These are phyloP conservation scores for Ilex aquifolium DNA, from an alignment of 257 asterid species.

Conservation along the genomic window DNA sequence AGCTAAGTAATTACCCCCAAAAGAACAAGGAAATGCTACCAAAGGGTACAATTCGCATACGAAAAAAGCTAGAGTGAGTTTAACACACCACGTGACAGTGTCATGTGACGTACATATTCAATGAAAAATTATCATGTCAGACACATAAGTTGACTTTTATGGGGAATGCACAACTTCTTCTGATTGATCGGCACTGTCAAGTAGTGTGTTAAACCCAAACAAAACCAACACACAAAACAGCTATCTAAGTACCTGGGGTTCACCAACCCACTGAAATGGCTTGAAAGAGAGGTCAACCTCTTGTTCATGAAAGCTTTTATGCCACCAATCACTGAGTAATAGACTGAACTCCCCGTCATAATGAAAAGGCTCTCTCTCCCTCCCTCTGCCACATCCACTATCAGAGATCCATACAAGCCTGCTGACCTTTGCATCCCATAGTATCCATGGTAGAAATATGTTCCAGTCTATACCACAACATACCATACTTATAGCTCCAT, in stretches of 20 bases:
- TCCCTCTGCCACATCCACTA: constrained; percentile 60
- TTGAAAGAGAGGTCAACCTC: constrained; percentile 62
- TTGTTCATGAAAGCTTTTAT: constrained; percentile 45
- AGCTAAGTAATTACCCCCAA: too few relatives aligned
- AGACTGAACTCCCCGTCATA: constrained; percentile 67
- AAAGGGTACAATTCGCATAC: too few relatives aligned
- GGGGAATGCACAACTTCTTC: too few relatives aligned
- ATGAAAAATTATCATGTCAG: too few relatives aligned
- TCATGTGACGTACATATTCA: too few relatives aligned
- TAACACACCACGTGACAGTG: too few relatives aligned
- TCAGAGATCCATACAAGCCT: constrained; percentile 69
- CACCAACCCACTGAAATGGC: constrained; percentile 89
- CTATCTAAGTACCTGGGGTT: constrained; percentile 49
- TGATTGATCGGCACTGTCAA: too few relatives aligned
- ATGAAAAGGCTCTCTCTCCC: constrained; percentile 38
- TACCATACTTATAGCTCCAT: too few relatives aligned
- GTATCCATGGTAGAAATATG: constrained; percentile 90
- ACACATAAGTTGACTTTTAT: too few relatives aligned
- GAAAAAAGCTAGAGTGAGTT: too few relatives aligned
- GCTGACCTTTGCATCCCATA: constrained; percentile 93
- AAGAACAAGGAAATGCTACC: too few relatives aligned
- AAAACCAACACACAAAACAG: not conserved
- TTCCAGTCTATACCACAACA: constrained; percentile 54
- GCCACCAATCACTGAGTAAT: constrained; percentile 89
- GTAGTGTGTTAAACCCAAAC: too few relatives aligned